phyloP scores from a whole-genome alignment of 1,139 yeast genomes.

The Suhomyces bribrorum region DNA sequence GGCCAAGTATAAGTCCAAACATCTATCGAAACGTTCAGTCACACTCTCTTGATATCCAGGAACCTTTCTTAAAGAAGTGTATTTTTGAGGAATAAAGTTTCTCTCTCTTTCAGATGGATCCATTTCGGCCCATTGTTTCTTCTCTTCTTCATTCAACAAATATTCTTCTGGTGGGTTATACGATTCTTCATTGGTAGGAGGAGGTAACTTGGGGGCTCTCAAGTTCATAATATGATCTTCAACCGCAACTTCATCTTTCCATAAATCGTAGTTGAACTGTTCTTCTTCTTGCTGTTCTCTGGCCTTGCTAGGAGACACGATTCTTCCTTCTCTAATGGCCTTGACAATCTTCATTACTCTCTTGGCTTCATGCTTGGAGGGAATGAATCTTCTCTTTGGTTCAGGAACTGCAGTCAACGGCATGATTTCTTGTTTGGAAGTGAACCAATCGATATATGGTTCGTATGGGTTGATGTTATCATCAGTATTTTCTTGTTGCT shows the following conservation, averaged over 20 bases:
- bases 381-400: slow-evolving; percentile 95
- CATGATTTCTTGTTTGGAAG: slow-evolving; percentile 82
- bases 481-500: slow-evolving; percentile 80
- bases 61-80: slow-evolving; percentile 78
- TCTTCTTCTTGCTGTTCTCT: slow-evolving; percentile 56
- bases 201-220: slow-evolving; percentile 93
- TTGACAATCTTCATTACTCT: slow-evolving; percentile 93
- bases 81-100: slow-evolving; percentile 82
- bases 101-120: slow-evolving; percentile 80
- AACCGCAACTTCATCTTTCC: slow-evolving; percentile 69
- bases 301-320: slow-evolving; percentile 68
- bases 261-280: slow-evolving; percentile 65
- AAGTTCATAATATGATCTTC: slow-evolving; percentile 81
- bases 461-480: slow-evolving; percentile 85
- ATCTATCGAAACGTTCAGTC: slow-evolving; percentile 91
- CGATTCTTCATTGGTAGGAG: slow-evolving; percentile 95
- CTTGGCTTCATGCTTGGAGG: slow-evolving; percentile 95
- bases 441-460: slow-evolving; percentile 94
- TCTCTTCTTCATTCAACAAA: slow-evolving; percentile 76
- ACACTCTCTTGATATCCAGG: slow-evolving; percentile 88
- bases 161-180: slow-evolving; percentile 98
- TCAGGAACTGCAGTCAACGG: slow-evolving; percentile 93
- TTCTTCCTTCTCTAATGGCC: slow-evolving; percentile 95
- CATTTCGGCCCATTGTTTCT: slow-evolving; percentile 65
- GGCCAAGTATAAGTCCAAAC: slow-evolving; percentile 89